Conservation (phyloP, 768 basidiomycete genomes). For the Boletus rubescentipes region DNA sequence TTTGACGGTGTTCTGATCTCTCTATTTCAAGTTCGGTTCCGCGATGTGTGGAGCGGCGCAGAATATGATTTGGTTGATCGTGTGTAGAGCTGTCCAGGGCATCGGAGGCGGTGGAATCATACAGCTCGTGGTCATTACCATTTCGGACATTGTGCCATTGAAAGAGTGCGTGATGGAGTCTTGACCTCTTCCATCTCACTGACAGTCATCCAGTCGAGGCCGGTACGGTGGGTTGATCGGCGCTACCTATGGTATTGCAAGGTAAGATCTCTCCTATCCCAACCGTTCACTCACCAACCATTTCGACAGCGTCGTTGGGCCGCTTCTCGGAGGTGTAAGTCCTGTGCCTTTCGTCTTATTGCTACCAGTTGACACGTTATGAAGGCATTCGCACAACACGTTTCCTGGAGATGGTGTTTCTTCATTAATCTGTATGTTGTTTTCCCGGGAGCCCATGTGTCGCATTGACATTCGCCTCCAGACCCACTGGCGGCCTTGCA, state of each 20-base stretch:
- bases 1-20: neutral
- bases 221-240: conserved; percentile 74
- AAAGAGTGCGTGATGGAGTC: conserved; percentile 52
- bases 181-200: conserved; percentile 15
- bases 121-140: conserved; percentile 73
- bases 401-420: conserved; percentile 85
- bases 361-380: conserved; percentile 1
- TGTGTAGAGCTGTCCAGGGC: conserved; percentile 77
- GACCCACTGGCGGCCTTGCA: conserved; percentile 73
- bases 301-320: conserved; percentile 60
- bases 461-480: conserved; percentile 25
- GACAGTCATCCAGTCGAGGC: conserved; percentile 53
- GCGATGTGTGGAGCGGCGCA: conserved; percentile 83
- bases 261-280: conserved; percentile 25
- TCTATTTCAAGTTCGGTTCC: conserved; percentile 57
- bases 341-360: neutral
- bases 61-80: conserved; percentile 73
- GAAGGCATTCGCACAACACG: conserved; percentile 68
- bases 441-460: neutral
- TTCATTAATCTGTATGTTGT: conserved; percentile 65
- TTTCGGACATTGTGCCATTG: conserved; percentile 81
- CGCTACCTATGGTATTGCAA: conserved; percentile 75
- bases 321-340: conserved; percentile 78
- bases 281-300: neutral
- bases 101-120: conserved; percentile 82